Base-by-base conservation (phyloP, 176 grass and related monocot genomes). In the Musa troglodytarum region DNA sequence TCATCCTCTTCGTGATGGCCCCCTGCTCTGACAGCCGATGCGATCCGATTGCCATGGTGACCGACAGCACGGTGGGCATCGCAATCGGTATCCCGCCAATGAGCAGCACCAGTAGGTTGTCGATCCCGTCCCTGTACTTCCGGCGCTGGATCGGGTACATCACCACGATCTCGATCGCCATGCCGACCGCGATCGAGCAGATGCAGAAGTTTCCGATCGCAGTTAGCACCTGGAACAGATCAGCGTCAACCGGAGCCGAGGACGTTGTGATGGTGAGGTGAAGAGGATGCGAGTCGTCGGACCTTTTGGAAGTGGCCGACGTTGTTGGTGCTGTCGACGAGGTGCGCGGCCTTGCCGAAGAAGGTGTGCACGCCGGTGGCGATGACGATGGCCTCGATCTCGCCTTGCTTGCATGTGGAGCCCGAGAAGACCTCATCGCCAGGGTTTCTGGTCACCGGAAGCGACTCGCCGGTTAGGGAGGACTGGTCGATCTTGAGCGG, bases 331-430 rank as follows among this genome's bases (percentile, higher is more conserved):
- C 79, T 88, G 68, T 96, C 87, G 14, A 96, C 93, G 68, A 96
- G 93, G 82, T 96, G 89, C 3, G 93, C 93, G 1, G 93, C 93
- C 87, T 96, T 96, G 66, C 93, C 93, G 56, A 96, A 92, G 81
- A 96, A 96, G 66, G 93, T 96, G 76, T 88, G 87, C 1, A 96
- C 81, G 67, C 93, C 93, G 28, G 93, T 96, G 70, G 87, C 81
- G 65, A 85, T 90, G 13, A 96, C 93, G 26, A 92, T 79, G 13
- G 89, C 93, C 76, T 92, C 85, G 53, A 96, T 88, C 88, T 96
- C 93, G 10, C 93, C 93, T 69, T 96, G 93, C 83, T 96, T 98
- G 88, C 94, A 98, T 0, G 88, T 98, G 28, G 94, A 98, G 2
- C 94, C 90, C 0, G 94, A 98, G 88, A 81, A 98, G 53, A 98